Base-by-base conservation (phyloP, 2,329 filamentous ascomycete genomes). In the Penicillium sp. region DNA sequence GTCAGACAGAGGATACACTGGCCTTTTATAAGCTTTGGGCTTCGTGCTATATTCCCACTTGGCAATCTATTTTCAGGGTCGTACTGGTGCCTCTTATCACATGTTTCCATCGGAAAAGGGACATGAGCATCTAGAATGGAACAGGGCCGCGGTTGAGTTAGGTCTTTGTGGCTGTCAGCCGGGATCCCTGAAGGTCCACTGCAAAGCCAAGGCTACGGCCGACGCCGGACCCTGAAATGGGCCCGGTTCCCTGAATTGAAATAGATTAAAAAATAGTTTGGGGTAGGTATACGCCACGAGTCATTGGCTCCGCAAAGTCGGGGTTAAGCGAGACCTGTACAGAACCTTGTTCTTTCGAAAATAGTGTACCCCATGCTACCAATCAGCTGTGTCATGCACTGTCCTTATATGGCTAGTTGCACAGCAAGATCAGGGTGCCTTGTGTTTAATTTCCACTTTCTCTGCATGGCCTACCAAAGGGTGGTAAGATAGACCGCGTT, bases 11-110 rank as follows among this genome's bases (percentile, higher is more conserved):
- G 59, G 55, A 41, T 43, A 47, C 49, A 33, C 41, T 47, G 51
- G 13, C 58, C 58, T 59, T 67, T 67, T 67, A 65, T 65, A 67
- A 45, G 48, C 48, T 39, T 39, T 50, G 16, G 5, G n/a, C 5
- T 14, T 27, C 11, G 13, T 49, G 14, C 19, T n/a, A 39, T 37
- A 11, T 14, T n/a, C 13, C 19, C 3, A 11, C 33, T n/a, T 31
- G 47, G 37, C 37, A 29, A 41, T 50, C 22, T 41, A 50, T 48
- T 48, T 53, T 16, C 31, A 47, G 43, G 51, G 51, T 46, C 51
- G 22, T 26, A 46, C 31, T 35, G 14, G 27, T 35, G 9, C 21
- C 11, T 29, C 22, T 45, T 14, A 33, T 53, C 52, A 53, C 52
- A 53, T 53, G 52, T 41, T 16, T 47, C 22, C n/a, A 29, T 29